Evolutionary conservation across 495 filamentous ascomycete species (phyloP).

Genomic region (Lophiotrema nucula): DNA sequence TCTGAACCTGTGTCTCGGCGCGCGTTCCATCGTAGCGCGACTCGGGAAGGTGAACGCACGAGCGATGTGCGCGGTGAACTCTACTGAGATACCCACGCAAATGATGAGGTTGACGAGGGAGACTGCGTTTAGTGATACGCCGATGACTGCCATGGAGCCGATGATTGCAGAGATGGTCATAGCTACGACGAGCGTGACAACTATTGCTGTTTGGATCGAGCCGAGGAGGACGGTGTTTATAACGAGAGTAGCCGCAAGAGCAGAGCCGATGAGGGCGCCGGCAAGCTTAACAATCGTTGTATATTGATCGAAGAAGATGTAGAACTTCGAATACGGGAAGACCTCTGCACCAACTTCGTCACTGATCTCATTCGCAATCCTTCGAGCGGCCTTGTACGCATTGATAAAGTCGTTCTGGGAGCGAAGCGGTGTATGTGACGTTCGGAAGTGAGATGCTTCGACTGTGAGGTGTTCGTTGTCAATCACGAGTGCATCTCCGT

Average conservation of each 20-base stretch:
- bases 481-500: constrained; percentile 80
- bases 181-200: constrained; percentile 78
- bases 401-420: constrained; percentile 93
- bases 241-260: constrained; percentile 76
- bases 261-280: constrained; percentile 73
- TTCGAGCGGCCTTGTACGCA: constrained; percentile 83
- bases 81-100: constrained; percentile 90
- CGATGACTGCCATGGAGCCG: constrained; percentile 84
- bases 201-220: constrained; percentile 73
- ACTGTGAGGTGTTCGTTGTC: constrained; percentile 64
- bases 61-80: constrained; percentile 97
- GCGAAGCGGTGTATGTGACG: constrained; percentile 77
- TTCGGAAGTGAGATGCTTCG: constrained; percentile 85
- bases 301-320: constrained; percentile 99
- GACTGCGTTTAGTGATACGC: constrained; percentile 92
- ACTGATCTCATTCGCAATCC: constrained; percentile 75
- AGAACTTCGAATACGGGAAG: constrained; percentile 95
- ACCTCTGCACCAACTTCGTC: constrained; percentile 67
- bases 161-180: constrained; percentile 97
- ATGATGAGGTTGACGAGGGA: constrained; percentile 97
- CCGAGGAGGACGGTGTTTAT: constrained; percentile 78
- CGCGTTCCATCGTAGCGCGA: constrained; percentile 70
- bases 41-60: constrained; percentile 94
- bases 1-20: constrained; percentile 61
- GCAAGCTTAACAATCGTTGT: constrained; percentile 77